Conservation (phyloP, 2,329 filamentous ascomycete species). For the Aotearoamyces nothofagi region DNA sequence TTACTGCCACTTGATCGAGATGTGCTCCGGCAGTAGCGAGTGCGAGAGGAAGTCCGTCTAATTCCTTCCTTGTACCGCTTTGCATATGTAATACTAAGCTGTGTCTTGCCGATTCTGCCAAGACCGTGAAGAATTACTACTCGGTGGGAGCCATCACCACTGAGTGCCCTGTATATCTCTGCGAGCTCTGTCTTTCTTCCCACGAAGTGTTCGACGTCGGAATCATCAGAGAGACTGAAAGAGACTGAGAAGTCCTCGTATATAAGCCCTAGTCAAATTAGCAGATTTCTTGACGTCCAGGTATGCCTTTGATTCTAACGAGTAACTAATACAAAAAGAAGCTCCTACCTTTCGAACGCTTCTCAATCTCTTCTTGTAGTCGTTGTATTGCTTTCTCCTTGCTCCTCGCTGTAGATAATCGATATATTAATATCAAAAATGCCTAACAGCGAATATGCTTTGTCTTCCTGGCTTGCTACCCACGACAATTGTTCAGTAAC, state of each 20-base stretch:
- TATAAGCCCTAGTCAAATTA: too few relatives aligned
- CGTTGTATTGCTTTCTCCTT: conserved; percentile 15
- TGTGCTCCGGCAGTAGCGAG: conserved; percentile 31
- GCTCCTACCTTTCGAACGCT: conserved; percentile 1
- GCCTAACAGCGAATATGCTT: conserved; percentile 26
- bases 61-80: too few relatives aligned
- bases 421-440: too few relatives aligned
- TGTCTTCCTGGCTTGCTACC: conserved; percentile 24
- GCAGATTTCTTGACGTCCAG: too few relatives aligned
- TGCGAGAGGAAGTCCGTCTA: conserved; percentile 30
- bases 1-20: conserved; percentile 21
- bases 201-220: conserved; percentile 3
- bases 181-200: conserved; percentile 2
- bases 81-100: conserved; percentile 23
- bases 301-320: background rate
- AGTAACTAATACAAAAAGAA: background rate
- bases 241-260: too few relatives aligned
- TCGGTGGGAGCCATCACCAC: too few relatives aligned
- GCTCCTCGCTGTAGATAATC: conserved; percentile 23
- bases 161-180: too few relatives aligned
- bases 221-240: too few relatives aligned
- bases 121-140: conserved; percentile 18
- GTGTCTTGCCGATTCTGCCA: conserved; percentile 30
- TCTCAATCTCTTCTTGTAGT: conserved; percentile 20
- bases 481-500: conserved; percentile 21